phyloP scores from a whole-genome alignment of 768 basidiomycete genomes.

The Xanthoconium stramineum region DNA sequence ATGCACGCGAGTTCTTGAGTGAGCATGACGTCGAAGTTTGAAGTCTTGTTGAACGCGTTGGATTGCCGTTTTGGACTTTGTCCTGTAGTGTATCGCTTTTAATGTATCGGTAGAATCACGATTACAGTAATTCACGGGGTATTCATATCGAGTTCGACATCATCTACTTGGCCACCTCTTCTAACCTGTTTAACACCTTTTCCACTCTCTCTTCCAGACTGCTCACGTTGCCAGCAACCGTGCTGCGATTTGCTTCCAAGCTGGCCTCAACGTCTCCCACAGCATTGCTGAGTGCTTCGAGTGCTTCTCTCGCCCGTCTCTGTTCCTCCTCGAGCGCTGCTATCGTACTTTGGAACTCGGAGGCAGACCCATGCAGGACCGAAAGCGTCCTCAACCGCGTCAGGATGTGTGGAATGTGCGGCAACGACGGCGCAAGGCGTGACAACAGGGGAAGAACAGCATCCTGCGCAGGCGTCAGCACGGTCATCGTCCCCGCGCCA shows the following conservation, averaged over 20 bases:
- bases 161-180: slow-evolving; percentile 28
- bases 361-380: slow-evolving; percentile 75
- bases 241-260: slow-evolving; percentile 65
- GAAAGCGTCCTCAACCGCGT: slow-evolving; percentile 84
- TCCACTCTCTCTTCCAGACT: slow-evolving; percentile 64
- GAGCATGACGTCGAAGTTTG: slow-evolving; percentile 24
- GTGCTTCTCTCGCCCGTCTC: slow-evolving; percentile 53
- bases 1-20: slow-evolving; percentile 41
- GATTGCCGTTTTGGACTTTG: not conserved
- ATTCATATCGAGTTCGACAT: not conserved
- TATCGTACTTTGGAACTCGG: slow-evolving; percentile 70
- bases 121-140: not conserved
- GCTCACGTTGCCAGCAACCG: slow-evolving; percentile 70
- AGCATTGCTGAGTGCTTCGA: slow-evolving; percentile 67
- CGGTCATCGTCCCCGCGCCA: slow-evolving; percentile 11
- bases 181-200: slow-evolving; percentile 43
- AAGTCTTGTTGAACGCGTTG: not conserved
- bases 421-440: slow-evolving; percentile 67
- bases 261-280: slow-evolving; percentile 73
- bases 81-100: not conserved
- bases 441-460: slow-evolving; percentile 66
- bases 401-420: slow-evolving; percentile 87
- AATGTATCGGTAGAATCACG: not conserved
- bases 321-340: slow-evolving; percentile 71
- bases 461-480: slow-evolving; percentile 43